Evolutionary conservation across 1,139 yeast genomes (phyloP).

Genomic region (Oligophagozyma castellii): DNA sequence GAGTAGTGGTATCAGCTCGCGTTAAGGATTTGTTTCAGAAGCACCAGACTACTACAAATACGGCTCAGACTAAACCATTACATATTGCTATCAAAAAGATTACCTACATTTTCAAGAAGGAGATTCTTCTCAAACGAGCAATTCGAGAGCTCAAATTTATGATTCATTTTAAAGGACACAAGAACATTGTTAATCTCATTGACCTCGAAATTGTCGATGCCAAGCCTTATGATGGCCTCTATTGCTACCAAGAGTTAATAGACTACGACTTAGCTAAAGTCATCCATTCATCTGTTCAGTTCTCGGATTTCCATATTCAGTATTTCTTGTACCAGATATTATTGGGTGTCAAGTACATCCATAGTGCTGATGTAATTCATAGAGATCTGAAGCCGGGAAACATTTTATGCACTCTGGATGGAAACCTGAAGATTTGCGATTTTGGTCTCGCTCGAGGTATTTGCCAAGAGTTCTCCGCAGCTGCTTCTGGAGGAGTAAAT

Average conservation of each 20-base stretch:
- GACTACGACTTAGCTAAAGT: constrained; percentile 71
- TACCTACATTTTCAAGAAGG: constrained; percentile 48
- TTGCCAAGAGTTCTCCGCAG: constrained; percentile 31
- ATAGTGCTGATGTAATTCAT: constrained; percentile 75
- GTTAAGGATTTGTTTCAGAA: constrained; percentile 34
- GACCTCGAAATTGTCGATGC: constrained; percentile 58
- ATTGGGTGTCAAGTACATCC: constrained; percentile 72
- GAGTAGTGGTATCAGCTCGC: constrained; percentile 79
- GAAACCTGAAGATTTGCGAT: constrained; percentile 68
- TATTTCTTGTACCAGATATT: constrained; percentile 64
- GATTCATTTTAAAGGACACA: constrained; percentile 73
- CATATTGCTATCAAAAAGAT: constrained; percentile 66
- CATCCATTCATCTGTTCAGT: constrained; percentile 59
- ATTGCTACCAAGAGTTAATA: constrained; percentile 70
- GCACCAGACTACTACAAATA: constrained; percentile 9
- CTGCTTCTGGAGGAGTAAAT: neutral
- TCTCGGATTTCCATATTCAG: constrained; percentile 75
- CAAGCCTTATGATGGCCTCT: constrained; percentile 69
- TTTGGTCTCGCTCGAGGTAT: constrained; percentile 82
- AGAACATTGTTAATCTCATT: constrained; percentile 55
- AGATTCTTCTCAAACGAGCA: constrained; percentile 57
- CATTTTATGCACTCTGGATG: constrained; percentile 57
- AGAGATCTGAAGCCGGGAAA: constrained; percentile 82
- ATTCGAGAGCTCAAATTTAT: constrained; percentile 64
- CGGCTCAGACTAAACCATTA: constrained; percentile 13